Percentiles rank a stretch among this genome's conserved stretches.
Conservation (phyloP, 1,139 yeast species). For the Petasospora rhodanensis region DNA sequence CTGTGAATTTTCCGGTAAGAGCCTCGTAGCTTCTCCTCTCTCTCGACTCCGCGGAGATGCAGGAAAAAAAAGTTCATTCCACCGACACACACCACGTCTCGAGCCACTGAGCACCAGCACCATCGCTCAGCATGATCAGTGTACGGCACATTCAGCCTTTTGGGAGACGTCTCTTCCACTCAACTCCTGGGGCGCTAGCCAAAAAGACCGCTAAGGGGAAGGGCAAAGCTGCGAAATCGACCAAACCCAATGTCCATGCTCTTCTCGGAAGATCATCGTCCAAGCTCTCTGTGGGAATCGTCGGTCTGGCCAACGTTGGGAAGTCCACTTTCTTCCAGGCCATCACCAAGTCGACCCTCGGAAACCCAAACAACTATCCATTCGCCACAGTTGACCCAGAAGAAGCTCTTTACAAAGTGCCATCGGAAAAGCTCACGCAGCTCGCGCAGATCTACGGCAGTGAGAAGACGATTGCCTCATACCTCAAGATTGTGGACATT, state of each 20-base stretch:
- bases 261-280: conserved; percentile 53
- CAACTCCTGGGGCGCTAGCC: conserved; percentile 5
- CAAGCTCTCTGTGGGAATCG: conserved; percentile 53
- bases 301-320: conserved; percentile 89
- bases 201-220: conserved; percentile 13
- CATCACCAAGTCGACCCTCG: conserved; percentile 84
- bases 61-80: no score
- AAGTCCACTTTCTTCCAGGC: conserved; percentile 91
- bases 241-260: conserved; percentile 15
- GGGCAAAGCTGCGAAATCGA: background rate
- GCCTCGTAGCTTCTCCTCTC: no score
- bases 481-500: conserved; percentile 61
- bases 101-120: no score
- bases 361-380: conserved; percentile 98
- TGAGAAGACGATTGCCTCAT: conserved; percentile 48
- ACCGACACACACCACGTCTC: no score
- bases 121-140: no score
- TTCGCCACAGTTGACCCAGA: conserved; percentile 92
- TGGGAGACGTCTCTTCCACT: background rate
- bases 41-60: no score
- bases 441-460: conserved; percentile 44
- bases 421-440: conserved; percentile 45
- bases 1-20: no score
- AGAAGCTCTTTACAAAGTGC: conserved; percentile 57
- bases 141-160: no score